Base-by-base conservation (phyloP, 768 basidiomycete genomes). In the Amyloporia xantha region DNA sequence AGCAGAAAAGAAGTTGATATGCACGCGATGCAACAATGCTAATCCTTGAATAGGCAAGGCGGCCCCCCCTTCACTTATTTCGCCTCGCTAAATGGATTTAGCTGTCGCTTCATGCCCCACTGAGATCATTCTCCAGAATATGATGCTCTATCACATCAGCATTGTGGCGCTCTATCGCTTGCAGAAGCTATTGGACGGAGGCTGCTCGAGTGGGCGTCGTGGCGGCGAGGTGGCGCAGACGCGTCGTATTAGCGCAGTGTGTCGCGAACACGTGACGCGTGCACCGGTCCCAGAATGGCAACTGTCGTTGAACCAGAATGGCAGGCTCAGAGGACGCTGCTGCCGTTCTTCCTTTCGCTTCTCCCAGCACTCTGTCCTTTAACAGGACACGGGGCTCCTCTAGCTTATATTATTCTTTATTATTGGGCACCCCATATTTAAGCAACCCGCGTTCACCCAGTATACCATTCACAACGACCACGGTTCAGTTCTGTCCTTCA, bases 261-360 rank as follows among this genome's bases (percentile, higher is more conserved):
- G n/a, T n/a, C 33, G 33, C 38, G 9, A 9, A 9, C 38, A 39
- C 38, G 38, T 39, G 38, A 39, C 17, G 9, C 20, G 38, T 19
- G 7, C 38, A 39, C 7, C 10, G 19, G 19, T 7, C 38, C 38
- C 7, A 39, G 19, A 9, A 39, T 39, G 38, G 38, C 12, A 39
- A 39, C 20, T 21, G 38, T 39, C 12, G 38, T 39, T 39, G 38
- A 39, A 39, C 38, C 38, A 39, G 38, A 39, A 39, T 39, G 38
- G 38, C 17, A 19, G 19, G 38, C 38, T 39, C 38, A n/a, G 38
- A n/a, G 9, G 33, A 35, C 9, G 10, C 10, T 35, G n/a, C 33
- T n/a, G n/a, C 33, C 9, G 20, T 17, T 21, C 7, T 9, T 39
- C 20, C 17, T 6, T 17, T 39, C 38, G 6, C 38, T 39, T 39